phyloP scores from a whole-genome alignment of 495 filamentous ascomycete species.

The Sporormia fimetaria region DNA sequence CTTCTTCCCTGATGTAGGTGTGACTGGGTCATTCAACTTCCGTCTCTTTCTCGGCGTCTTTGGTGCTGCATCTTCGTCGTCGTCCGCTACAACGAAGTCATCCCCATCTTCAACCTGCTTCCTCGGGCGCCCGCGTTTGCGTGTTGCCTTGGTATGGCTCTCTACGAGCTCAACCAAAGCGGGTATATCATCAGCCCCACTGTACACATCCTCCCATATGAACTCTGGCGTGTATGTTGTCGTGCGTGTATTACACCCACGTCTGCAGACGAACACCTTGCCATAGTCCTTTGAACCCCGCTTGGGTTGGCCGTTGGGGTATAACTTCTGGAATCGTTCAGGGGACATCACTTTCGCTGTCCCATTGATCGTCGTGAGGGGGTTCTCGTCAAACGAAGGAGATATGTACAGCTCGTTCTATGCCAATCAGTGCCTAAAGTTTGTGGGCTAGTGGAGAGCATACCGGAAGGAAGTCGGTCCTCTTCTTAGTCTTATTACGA shows the following conservation, averaged over 20 bases:
- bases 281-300: constrained; percentile 63
- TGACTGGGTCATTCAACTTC: constrained; percentile 38
- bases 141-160: constrained; percentile 57
- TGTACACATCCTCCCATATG: constrained; percentile 74
- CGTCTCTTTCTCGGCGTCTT: constrained; percentile 50
- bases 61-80: constrained; percentile 40
- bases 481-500: constrained; percentile 66
- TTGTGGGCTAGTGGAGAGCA: too few relatives aligned
- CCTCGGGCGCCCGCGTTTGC: constrained; percentile 40
- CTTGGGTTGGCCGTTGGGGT: constrained; percentile 67
- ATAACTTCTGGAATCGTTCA: constrained; percentile 49
- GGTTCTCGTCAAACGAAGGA: constrained; percentile 68
- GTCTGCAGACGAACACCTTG: constrained; percentile 81
- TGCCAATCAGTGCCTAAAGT: too few relatives aligned
- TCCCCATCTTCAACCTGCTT: constrained; percentile 37
- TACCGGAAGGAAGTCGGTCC: constrained; percentile 65
- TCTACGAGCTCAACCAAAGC: constrained; percentile 53
- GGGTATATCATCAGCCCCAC: constrained; percentile 49
- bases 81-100: constrained; percentile 35
- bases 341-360: constrained; percentile 70
- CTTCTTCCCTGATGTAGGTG: constrained; percentile 48
- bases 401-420: constrained; percentile 90
- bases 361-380: constrained; percentile 82
- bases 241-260: constrained; percentile 78
- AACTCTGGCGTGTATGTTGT: constrained; percentile 91